Evolutionary conservation across 495 filamentous ascomycete species (phyloP), one percentile per base, ranked within the genome.

Genomic region (Venustampulla echinocandica): DNA sequence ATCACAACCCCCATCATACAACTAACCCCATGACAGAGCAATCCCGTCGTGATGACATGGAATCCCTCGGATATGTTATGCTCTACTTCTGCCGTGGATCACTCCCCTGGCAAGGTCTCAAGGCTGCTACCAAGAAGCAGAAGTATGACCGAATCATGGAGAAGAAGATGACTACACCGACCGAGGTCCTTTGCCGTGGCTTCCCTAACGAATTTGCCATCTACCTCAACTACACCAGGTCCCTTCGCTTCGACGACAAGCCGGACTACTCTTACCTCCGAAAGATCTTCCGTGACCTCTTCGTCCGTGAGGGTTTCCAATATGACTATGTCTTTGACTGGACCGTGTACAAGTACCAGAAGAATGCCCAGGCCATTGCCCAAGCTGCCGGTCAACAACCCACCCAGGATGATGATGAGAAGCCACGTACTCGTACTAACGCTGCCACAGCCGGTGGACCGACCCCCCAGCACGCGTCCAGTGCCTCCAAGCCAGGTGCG

Each of bases 291-390:
- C 88, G 93, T 44, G 93, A 99, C 66, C 83, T 99, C 39, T 99
- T 99, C 57, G 93, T 99, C 52, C 90, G 93, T 52, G 93, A 97
- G 64, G 92, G 90, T 20, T 99, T 99, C 81, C 93, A 99, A 69
- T 99, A 99, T 62, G 93, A 99, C 67, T 97, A 99, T 57, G 93
- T 99, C 58, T 99, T 99, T 63, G 93, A 99, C 69, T 99, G 93
- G 93, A 99, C 93, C 48, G 93, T 99, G 61, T 97, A 99, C 78
- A 99, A 97, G 77, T 99, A 99, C 74, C 93, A 97, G 76, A 97
- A 97, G 83, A 97, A 97, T 58, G 87, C 88, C 27, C 84, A 88
- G 62, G 86, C 88, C 60, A 88, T 90, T 59, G 83, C 84, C 40
- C 82, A 90, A 56, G 80, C 81, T 42, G 79, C 73, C 50, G 81